These are phyloP conservation scores for Nakazawaea ambrosiae DNA, from an alignment of 805 yeast genomes.

Conservation along the genomic window DNA sequence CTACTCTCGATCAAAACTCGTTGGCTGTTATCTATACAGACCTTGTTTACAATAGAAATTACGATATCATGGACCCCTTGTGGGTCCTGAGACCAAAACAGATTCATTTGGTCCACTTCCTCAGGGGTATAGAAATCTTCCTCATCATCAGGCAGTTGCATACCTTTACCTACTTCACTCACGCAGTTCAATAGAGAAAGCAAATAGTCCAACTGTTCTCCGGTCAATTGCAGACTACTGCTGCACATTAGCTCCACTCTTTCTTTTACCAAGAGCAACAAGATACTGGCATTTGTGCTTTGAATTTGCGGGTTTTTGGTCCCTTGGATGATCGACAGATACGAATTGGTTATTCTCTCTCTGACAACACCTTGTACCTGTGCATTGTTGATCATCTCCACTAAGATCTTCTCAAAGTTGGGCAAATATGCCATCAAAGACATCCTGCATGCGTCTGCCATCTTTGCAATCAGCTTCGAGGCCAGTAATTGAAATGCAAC, in stretches of 20 bases:
- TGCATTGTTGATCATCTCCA: slow-evolving; percentile 36
- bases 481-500: slow-evolving; percentile 27
- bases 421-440: slow-evolving; percentile 35
- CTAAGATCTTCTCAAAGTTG: slow-evolving; percentile 39
- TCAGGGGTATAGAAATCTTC: slow-evolving; percentile 30
- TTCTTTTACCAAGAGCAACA: slow-evolving; percentile 18
- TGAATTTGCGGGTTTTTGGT: slow-evolving; percentile 40
- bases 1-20: slow-evolving; percentile 31
- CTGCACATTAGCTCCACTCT: slow-evolving; percentile 10
- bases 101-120: slow-evolving; percentile 22
- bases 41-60: slow-evolving; percentile 31
- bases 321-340: slow-evolving; percentile 55
- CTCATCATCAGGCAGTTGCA: slow-evolving; percentile 51
- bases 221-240: background rate
- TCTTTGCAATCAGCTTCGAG: slow-evolving; percentile 50
- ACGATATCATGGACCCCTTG: slow-evolving; percentile 34
- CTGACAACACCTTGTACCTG: slow-evolving; percentile 39
- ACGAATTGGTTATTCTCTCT: slow-evolving; percentile 54
- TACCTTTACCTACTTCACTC: slow-evolving; percentile 64
- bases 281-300: slow-evolving; percentile 20
- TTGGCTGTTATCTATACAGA: slow-evolving; percentile 29
- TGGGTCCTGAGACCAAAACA: slow-evolving; percentile 47
- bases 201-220: slow-evolving; percentile 31
- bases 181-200: slow-evolving; percentile 56
- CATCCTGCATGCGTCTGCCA: slow-evolving; percentile 47